Conservation (phyloP, 192 early-diverging fungal species). For the Gonapodya sp. region DNA sequence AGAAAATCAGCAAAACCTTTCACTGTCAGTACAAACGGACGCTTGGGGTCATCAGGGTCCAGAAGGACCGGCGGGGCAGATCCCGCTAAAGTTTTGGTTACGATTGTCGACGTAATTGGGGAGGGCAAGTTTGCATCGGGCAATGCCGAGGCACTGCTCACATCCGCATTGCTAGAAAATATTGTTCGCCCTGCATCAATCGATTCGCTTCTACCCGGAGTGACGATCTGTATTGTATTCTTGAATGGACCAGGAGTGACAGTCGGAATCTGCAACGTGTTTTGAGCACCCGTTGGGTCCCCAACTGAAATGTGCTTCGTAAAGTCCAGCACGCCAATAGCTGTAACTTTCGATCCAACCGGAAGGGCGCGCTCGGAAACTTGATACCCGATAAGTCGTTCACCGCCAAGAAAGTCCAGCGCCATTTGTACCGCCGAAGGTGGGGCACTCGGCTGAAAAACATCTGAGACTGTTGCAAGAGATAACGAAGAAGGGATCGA, state of each 20-base stretch:
- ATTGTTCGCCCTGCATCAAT: not conserved
- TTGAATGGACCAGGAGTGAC: not conserved
- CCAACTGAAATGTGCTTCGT: not conserved
- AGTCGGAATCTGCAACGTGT: not conserved
- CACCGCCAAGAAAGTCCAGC: not conserved
- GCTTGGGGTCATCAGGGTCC: not conserved
- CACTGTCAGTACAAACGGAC: not conserved
- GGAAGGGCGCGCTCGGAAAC: not conserved
- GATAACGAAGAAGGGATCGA: not conserved
- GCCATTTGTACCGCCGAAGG: not conserved
- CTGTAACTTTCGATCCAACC: not conserved
- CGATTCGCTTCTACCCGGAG: not conserved
- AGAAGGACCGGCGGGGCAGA: not conserved
- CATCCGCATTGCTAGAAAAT: not conserved
- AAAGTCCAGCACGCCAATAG: not conserved
- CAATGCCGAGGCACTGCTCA: no score
- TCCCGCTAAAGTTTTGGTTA: not conserved
- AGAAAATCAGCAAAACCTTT: not conserved
- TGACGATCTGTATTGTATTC: not conserved
- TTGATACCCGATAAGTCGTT: not conserved
- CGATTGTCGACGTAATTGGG: not conserved
- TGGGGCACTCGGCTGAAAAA: not conserved
- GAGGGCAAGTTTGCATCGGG: not conserved
- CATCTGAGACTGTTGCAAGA: not conserved
- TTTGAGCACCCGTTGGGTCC: not conserved